Evolutionary conservation across 371 early-diverging fungal species (phyloP).

Genomic region (Phascolomyces articulosus): DNA sequence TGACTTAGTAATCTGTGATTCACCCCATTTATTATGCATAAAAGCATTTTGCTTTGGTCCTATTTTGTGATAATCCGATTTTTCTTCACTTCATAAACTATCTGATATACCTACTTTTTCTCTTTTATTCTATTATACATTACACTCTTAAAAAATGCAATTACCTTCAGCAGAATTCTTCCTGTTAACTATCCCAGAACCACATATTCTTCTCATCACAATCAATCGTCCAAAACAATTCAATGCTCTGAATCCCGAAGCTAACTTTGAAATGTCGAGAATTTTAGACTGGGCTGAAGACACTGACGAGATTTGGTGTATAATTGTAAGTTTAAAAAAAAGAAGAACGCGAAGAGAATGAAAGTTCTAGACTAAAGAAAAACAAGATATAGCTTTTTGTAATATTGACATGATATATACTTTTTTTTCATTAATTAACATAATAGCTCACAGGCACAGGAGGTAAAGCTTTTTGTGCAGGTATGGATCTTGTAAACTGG

Average conservation of each 20-base stretch:
- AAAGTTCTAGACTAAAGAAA: too few species aligned
- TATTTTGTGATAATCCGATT: too few species aligned
- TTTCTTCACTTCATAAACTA: too few species aligned
- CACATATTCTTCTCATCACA: constrained; percentile 47
- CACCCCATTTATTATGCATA: neutral
- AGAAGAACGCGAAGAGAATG: too few species aligned
- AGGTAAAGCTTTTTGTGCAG: constrained; percentile 50
- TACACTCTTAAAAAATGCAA: constrained; percentile 12
- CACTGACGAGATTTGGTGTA: constrained; percentile 45
- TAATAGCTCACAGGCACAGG: constrained; percentile 52
- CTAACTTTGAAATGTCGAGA: constrained; percentile 42
- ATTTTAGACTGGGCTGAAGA: constrained; percentile 52
- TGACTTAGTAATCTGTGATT: neutral
- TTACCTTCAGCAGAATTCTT: constrained; percentile 39
- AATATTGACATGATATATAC: neutral
- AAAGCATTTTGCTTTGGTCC: too few species aligned
- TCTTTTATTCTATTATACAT: too few species aligned
- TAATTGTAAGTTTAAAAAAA: constrained; percentile 33
- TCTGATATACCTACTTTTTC: too few species aligned
- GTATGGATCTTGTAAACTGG: constrained; percentile 51
- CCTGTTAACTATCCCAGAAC: constrained; percentile 35
- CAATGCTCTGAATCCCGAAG: constrained; percentile 46
- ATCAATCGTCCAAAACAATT: constrained; percentile 48
- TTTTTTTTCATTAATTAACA: neutral
- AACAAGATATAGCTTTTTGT: too few species aligned